Conservation (phyloP, 805 yeast species). For the Pichia kluyveri region DNA sequence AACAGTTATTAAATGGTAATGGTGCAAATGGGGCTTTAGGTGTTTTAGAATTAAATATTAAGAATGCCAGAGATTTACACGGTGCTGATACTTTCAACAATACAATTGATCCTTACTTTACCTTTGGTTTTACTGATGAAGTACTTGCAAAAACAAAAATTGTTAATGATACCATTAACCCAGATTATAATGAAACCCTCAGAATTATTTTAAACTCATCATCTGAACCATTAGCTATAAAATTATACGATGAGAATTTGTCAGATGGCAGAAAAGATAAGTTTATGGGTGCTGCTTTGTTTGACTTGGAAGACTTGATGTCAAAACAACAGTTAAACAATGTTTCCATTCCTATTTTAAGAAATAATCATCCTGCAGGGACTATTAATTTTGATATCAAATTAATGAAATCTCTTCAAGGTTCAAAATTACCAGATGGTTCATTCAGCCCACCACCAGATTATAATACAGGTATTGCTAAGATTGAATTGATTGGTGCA, state of each 20-base stretch:
- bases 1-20: slow-evolving; percentile 80
- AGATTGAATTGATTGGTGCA: slow-evolving; percentile 56
- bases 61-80: slow-evolving; percentile 57
- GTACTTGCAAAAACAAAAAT: slow-evolving; percentile 62
- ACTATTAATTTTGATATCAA: slow-evolving; percentile 58
- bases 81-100: slow-evolving; percentile 65
- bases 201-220: slow-evolving; percentile 63
- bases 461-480: slow-evolving; percentile 84
- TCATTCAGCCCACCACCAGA: slow-evolving; percentile 82
- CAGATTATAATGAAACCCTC: slow-evolving; percentile 78
- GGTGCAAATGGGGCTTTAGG: slow-evolving; percentile 79
- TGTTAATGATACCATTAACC: slow-evolving; percentile 57
- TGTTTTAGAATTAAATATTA: slow-evolving; percentile 61
- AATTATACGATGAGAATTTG: slow-evolving; percentile 62
- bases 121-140: slow-evolving; percentile 51
- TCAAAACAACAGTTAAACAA: slow-evolving; percentile 41
- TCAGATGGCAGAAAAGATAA: slow-evolving; percentile 64
- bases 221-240: slow-evolving; percentile 72
- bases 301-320: slow-evolving; percentile 60
- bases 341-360: slow-evolving; percentile 48
- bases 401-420: slow-evolving; percentile 66
- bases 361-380: slow-evolving; percentile 84
- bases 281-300: slow-evolving; percentile 65
- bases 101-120: slow-evolving; percentile 85
- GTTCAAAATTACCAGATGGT: slow-evolving; percentile 64